phyloP scores from a whole-genome alignment of 768 basidiomycete genomes.

The Russula virescens region DNA sequence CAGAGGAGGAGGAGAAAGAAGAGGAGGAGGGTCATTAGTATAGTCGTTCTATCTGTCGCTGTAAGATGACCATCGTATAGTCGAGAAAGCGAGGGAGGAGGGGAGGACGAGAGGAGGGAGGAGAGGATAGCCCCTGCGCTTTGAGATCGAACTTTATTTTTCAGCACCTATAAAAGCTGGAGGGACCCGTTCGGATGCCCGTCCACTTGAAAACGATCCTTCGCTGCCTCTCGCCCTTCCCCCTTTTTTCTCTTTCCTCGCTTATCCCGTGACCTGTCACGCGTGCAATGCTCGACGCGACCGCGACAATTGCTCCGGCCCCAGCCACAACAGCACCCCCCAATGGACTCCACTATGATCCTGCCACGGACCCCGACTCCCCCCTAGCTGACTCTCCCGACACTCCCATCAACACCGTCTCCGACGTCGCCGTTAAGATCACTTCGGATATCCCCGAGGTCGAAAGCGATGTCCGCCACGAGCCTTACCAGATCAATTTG shows the following conservation, averaged over 20 bases:
- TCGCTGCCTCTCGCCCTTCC: slow-evolving; percentile 43
- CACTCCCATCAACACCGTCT: slow-evolving; percentile 51
- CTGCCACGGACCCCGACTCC: slow-evolving; percentile 17
- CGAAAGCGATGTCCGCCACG: slow-evolving; percentile 63
- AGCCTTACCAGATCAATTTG: slow-evolving; percentile 48
- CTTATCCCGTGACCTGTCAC: slow-evolving; percentile 63
- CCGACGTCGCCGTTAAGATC: slow-evolving; percentile 53
- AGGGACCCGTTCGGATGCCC: slow-evolving; percentile 55
- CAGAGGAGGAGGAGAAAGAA: slow-evolving; percentile 51
- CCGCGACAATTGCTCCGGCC: slow-evolving; percentile 23
- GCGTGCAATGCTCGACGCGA: slow-evolving; percentile 62
- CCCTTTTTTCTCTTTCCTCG: slow-evolving; percentile 27
- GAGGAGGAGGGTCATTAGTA: slow-evolving; percentile 35
- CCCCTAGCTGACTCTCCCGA: slow-evolving; percentile 46
- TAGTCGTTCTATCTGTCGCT: not conserved
- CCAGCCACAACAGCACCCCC: slow-evolving; percentile 27
- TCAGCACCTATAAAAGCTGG: slow-evolving; percentile 74
- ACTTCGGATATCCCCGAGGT: slow-evolving; percentile 55
- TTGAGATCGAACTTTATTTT: slow-evolving; percentile 83
- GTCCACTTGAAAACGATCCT: slow-evolving; percentile 58
- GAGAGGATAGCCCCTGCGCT: slow-evolving; percentile 62
- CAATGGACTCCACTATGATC: slow-evolving; percentile 23
- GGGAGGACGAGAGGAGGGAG: slow-evolving; percentile 27
- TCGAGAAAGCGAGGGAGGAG: slow-evolving; percentile 17
- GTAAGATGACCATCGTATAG: slow-evolving; percentile 23